Percentiles rank a stretch among this genome's conserved stretches.
Conservation (phyloP, 2,329 filamentous ascomycete genomes). For the Mollisiaceae sp. region DNA sequence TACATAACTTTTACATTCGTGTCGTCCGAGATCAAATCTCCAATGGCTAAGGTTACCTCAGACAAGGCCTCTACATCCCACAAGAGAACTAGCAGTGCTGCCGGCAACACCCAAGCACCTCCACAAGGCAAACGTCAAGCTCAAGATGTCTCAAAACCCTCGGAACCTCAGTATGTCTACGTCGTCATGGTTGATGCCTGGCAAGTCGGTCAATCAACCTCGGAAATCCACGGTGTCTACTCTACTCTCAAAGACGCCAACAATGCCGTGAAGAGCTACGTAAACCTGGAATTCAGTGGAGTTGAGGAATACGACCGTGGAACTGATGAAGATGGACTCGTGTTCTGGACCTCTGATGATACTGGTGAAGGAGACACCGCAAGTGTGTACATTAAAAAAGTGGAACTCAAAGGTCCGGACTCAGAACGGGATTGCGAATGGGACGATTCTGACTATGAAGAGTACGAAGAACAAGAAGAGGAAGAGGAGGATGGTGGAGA, state of each 20-base stretch:
- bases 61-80: neutral
- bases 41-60: neutral
- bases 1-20: neutral
- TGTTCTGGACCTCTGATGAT: neutral
- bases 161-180: constrained; percentile 11
- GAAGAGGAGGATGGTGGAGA: neutral
- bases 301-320: neutral
- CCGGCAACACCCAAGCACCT: neutral
- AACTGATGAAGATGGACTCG: neutral
- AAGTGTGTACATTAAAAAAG: neutral
- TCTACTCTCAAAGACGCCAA: neutral
- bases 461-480: neutral
- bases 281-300: neutral
- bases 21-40: neutral
- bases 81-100: constrained; percentile 7
- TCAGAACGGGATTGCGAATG: neutral
- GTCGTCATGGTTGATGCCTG: neutral
- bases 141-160: neutral
- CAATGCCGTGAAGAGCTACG: neutral
- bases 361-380: neutral
- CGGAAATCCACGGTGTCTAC: constrained; percentile 8
- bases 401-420: neutral
- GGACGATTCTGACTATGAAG: neutral
- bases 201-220: neutral
- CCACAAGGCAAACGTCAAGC: constrained; percentile 13